Evolutionary conservation across 2,329 filamentous ascomycete species (phyloP), one percentile per base, ranked within the genome.

Genomic region (Monosporascus sp.): DNA sequence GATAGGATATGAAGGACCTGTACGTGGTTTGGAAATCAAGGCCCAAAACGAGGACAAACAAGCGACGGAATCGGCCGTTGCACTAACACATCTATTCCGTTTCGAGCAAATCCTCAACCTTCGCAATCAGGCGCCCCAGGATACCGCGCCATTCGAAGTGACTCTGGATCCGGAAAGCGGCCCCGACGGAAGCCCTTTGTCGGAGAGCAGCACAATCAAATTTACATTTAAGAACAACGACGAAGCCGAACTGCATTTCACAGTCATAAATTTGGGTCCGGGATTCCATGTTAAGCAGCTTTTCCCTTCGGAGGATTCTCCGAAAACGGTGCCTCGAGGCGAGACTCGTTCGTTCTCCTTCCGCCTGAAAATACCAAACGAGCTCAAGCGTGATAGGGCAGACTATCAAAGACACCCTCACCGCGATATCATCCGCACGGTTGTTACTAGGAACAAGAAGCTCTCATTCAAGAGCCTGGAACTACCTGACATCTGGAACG

Each of bases 61-160:
- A 45, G 38, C 31, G 14, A 25, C 22, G 11, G 20, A 43, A 14
- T 20, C 38, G 27, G 47, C 47, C 36, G 17, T 17, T 20, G 17
- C 38, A 45, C 14, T 51, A 8, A 18, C 44, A 20, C 37, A 52
- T 36, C 37, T 49, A 7, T 49, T 52, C 24, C 50, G 45, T 14
- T 52, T 52, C 18, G 37, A 31, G 37, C 46, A 52, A 22, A 44
- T 52, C 8, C 36, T 52, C 17, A 17, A 49, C 45, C 25, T 45
- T n/a, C n/a, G 17, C 3, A 49, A 15, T 37, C 25, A 27, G 27
- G 7, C 25, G 7, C 8, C 31, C 7, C n/a, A 17, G 18, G 6
- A 43, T 24, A 22, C 7, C n/a, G 15, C 38, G 27, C 27, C 39
- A 38, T 50, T 46, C 7, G 20, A 20, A 3, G 7, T 25, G 3